phyloP scores from a whole-genome alignment of 495 filamentous ascomycete species.

The Parmelia sp. region DNA sequence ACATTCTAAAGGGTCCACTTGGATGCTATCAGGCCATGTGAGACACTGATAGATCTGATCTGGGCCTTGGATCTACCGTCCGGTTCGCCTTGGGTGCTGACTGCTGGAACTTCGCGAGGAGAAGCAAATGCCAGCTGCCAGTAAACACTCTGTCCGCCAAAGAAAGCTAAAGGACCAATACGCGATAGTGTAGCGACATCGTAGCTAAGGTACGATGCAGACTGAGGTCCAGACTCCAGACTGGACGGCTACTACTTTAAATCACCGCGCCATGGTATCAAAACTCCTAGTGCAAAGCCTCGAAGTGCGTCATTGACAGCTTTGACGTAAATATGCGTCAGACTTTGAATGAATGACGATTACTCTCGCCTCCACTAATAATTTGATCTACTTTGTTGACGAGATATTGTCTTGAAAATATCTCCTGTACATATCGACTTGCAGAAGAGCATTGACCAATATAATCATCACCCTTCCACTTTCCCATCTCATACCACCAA shows the following conservation, averaged over 20 bases:
- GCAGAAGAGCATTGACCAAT: not conserved
- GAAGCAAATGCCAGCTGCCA: not conserved
- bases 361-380: constrained; percentile 9
- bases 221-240: too few species aligned
- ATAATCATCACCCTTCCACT: not conserved
- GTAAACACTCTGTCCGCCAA: not conserved
- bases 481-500: not conserved
- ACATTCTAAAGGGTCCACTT: too few species aligned
- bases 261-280: too few species aligned
- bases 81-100: not conserved
- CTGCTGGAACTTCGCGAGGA: not conserved
- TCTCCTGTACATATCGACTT: not conserved
- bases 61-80: not conserved
- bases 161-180: not conserved
- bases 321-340: constrained; percentile 16
- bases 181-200: not conserved
- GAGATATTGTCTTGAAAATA: too few species aligned
- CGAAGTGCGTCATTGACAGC: constrained; percentile 4
- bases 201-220: too few species aligned
- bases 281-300: not conserved
- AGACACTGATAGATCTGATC: not conserved
- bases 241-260: too few species aligned
- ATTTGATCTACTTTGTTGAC: not conserved
- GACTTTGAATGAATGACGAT: constrained; percentile 9
- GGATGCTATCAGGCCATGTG: not conserved